Base-by-base conservation (phyloP, 768 basidiomycete genomes). In the Galerina marginata region DNA sequence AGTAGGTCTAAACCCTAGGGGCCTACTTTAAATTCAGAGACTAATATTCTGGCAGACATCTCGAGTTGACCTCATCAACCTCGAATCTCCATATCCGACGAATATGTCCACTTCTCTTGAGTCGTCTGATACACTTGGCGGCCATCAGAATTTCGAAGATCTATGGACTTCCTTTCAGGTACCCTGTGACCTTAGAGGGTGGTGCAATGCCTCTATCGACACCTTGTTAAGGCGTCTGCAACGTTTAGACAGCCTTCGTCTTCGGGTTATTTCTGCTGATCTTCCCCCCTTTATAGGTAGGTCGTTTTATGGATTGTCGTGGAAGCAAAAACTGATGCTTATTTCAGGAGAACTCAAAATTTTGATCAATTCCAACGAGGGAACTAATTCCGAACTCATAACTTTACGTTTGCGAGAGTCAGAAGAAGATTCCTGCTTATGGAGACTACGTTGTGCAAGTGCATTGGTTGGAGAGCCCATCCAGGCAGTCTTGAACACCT, bases 401-500 rank as follows among this genome's bases (percentile, higher is more conserved):
- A 77, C 79, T 11, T 69, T 91, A 36, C 83, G 89, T 37, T 72
- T 92, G 48, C 83, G 80, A 51, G 86, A 85, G 62, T 81, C 82
- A 16, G 87, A 89, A 4, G 91, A 90, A 42, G 86, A 87, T 36
- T 83, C 88, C 29, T 90, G 89, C 67, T 69, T 92, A 47, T 92
- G 91, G 90, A 82, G 86, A 50, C 54, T 91, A 60, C 86, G 88
- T 29, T 83, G 86, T 66, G 77, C 73, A 10, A 81, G 87, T 53
- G 67, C 64, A 14, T 72, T 65, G 14, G 62, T 89, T 36, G 66
- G 62, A 46, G 54, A 58, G 47, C 50, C 45, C 14, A 62, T 68
- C 36, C 59, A 65, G 47, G 58, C 43, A 25, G 54, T 62, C 11
- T 58, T 65, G 57, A 58, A 62, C 46, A 49, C 46, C 33, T 65